Conservation (phyloP, 345 rosid species). For the Rhodamnia rubescens region DNA sequence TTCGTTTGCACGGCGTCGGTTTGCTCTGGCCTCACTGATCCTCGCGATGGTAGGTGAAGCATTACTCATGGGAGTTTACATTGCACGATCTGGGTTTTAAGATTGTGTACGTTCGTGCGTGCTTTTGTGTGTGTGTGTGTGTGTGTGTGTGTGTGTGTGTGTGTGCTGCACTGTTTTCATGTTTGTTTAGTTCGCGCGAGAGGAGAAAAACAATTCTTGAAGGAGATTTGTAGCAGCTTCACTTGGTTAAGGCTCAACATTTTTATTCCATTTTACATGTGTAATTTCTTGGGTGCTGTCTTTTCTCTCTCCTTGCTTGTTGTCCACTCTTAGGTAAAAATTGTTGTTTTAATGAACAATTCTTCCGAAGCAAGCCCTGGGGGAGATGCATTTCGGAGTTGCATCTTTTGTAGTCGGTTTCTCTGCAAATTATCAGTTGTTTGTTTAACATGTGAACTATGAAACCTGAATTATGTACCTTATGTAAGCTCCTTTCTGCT, state of each 20-base stretch:
- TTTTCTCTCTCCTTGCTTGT: not conserved
- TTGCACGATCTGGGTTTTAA: not conserved
- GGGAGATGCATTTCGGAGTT: not conserved
- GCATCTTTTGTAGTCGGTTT: not conserved
- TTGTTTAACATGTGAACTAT: not conserved
- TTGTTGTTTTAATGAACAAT: not conserved
- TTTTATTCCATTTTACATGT: not conserved
- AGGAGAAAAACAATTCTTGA: not conserved
- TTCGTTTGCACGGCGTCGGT: not conserved
- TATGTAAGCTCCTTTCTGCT: not conserved
- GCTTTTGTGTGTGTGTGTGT: too few species aligned
- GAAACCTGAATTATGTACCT: not conserved
- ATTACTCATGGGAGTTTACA: not conserved
- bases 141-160: not conserved
- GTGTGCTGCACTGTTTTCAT: not conserved
- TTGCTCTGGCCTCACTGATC: not conserved
- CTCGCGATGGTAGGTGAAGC: slow-evolving; percentile 2
- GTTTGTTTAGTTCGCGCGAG: not conserved
- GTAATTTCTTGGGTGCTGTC: not conserved
- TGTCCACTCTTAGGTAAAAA: not conserved
- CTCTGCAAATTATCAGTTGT: not conserved
- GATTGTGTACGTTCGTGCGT: not conserved
- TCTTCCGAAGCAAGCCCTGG: not conserved
- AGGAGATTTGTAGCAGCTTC: not conserved
- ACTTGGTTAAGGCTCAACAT: not conserved